Percentiles rank a stretch among this genome's conserved stretches.
Evolutionary conservation across 345 rosid genomes (phyloP).

Genomic region (Cardamine chenopodiifolia): DNA sequence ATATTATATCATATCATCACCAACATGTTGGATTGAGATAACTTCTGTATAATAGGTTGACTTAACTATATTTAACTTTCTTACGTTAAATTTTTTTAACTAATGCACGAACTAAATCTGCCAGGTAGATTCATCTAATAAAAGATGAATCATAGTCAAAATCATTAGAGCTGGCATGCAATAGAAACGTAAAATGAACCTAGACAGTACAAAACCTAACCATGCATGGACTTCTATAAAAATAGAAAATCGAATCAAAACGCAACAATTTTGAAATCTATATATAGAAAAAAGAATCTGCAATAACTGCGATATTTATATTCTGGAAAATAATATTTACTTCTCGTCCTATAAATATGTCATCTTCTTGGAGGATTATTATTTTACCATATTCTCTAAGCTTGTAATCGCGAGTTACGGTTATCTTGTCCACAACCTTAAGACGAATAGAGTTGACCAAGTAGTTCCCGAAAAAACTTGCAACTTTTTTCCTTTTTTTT

Average conservation of each 20-base stretch:
- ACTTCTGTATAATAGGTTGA: neutral
- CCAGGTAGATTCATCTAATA: neutral
- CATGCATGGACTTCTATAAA: conserved; percentile 12
- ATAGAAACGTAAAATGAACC: conserved; percentile 19
- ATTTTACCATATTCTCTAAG: neutral
- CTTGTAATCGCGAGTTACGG: conserved; percentile 10
- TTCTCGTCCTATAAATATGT: conserved; percentile 16
- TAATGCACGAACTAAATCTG: neutral
- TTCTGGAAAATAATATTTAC: neutral
- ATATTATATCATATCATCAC: too few species aligned
- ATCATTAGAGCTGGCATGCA: conserved; percentile 22
- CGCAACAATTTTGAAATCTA: conserved; percentile 13
- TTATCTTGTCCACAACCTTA: neutral
- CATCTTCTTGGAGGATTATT: neutral
- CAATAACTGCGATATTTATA: conserved; percentile 2
- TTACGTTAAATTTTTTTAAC: too few species aligned
- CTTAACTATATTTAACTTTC: neutral
- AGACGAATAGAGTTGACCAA: conserved; percentile 18
- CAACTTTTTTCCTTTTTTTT: neutral
- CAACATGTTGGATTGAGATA: too few species aligned
- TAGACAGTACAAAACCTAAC: conserved; percentile 16
- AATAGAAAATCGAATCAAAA: conserved; percentile 22
- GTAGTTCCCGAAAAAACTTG: neutral
- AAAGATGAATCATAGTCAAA: conserved; percentile 14
- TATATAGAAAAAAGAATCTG: conserved; percentile 21